These are phyloP conservation scores for Cercospora brassicicola DNA, from an alignment of 2,329 filamentous ascomycete species.

Conservation along the genomic window DNA sequence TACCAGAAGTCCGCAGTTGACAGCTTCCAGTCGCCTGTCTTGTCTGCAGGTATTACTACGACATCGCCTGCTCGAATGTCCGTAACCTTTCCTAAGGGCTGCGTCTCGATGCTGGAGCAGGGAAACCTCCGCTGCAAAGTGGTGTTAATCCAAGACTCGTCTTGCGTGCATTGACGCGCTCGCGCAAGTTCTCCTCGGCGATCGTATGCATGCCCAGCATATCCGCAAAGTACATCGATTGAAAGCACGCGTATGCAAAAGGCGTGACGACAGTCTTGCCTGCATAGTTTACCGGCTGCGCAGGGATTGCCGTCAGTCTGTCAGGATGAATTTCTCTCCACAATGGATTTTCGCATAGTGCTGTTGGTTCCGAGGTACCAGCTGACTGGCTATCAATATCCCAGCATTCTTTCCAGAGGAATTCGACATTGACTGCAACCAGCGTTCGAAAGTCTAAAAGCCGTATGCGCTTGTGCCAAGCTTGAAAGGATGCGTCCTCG, in stretches of 20 bases:
- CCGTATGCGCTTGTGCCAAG: constrained; percentile 54
- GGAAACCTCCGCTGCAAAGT: neutral
- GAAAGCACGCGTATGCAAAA: constrained; percentile 65
- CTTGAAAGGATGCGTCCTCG: constrained; percentile 46
- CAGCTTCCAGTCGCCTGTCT: constrained; percentile 56
- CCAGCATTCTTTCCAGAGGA: constrained; percentile 64
- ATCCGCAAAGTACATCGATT: constrained; percentile 60
- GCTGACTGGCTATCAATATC: constrained; percentile 36
- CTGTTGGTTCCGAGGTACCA: neutral
- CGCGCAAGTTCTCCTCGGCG: constrained; percentile 28
- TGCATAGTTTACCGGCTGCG: constrained; percentile 17
- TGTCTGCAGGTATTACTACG: constrained; percentile 49
- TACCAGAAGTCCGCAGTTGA: constrained; percentile 61
- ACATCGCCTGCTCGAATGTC: constrained; percentile 51
- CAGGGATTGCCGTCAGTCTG: constrained; percentile 9
- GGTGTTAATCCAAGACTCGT: constrained; percentile 32
- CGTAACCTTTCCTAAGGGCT: neutral
- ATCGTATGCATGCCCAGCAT: constrained; percentile 46
- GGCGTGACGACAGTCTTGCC: constrained; percentile 66
- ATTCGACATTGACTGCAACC: constrained; percentile 61
- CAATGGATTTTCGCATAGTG: constrained; percentile 5
- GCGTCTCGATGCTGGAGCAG: neutral
- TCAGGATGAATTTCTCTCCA: constrained; percentile 12
- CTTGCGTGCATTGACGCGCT: constrained; percentile 24
- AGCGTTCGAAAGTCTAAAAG: constrained; percentile 62